Evolutionary conservation across 1,139 yeast species (phyloP).

Genomic region (Blastobotrys ciferrii): DNA sequence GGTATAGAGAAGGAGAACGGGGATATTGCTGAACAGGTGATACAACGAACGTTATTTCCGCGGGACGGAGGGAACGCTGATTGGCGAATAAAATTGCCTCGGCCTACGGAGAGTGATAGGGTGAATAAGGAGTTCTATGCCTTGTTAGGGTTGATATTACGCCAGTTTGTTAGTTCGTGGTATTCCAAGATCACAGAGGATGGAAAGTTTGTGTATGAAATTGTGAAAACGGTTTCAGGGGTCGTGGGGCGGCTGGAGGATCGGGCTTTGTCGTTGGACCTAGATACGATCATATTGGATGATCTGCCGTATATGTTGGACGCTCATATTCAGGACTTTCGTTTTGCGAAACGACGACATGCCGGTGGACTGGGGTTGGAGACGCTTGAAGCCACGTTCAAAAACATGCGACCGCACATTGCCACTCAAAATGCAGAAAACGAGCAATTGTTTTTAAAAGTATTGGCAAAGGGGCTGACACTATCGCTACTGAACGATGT

Average conservation of each 20-base stretch:
- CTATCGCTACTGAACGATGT: conserved; percentile 41
- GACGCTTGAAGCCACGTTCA: conserved; percentile 37
- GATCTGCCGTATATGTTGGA: conserved; percentile 44
- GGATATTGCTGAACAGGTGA: conserved; percentile 26
- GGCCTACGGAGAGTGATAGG: conserved; percentile 34
- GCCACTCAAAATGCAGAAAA: conserved; percentile 38
- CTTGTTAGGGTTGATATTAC: conserved; percentile 43
- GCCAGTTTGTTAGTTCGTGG: conserved; percentile 50
- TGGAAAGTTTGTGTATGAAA: conserved; percentile 41
- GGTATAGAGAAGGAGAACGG: not conserved
- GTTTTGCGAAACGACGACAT: conserved; percentile 27
- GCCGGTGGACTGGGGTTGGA: conserved; percentile 28
- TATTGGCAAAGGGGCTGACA: conserved; percentile 39
- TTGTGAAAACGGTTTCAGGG: conserved; percentile 31
- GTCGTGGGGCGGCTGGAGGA: conserved; percentile 14
- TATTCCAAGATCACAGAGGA: conserved; percentile 43
- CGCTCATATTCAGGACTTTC: conserved; percentile 36
- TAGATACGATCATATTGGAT: conserved; percentile 41
- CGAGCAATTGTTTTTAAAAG: conserved; percentile 35
- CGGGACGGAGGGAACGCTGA: conserved; percentile 15
- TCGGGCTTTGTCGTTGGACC: conserved; percentile 29
- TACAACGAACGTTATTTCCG: conserved; percentile 32
- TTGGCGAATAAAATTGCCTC: conserved; percentile 34
- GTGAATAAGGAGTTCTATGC: conserved; percentile 47
- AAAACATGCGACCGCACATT: conserved; percentile 47